phyloP scores from a whole-genome alignment of 106 monocot genomes.

The Dactylorhiza incarnata region DNA sequence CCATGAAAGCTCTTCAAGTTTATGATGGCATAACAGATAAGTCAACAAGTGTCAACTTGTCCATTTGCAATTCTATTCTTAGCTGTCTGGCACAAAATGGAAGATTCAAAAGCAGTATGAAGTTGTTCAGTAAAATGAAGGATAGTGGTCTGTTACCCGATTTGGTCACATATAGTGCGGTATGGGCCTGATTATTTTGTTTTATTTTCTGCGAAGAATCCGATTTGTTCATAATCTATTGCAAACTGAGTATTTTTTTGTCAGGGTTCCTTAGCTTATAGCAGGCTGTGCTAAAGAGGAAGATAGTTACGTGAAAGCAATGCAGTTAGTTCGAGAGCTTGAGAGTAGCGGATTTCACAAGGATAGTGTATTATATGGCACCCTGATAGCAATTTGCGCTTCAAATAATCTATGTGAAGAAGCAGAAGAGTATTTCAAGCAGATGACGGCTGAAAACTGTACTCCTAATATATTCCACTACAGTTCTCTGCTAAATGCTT shows the following conservation, averaged over 20 bases:
- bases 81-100: conserved; percentile 76
- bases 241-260: conserved; percentile 3
- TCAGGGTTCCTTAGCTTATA: conserved; percentile 48
- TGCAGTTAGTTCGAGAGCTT: conserved; percentile 64
- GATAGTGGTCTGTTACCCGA: conserved; percentile 64
- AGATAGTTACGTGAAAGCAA: conserved; percentile 67
- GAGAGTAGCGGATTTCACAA: conserved; percentile 44
- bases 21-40: conserved; percentile 62
- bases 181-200: conserved; percentile 26
- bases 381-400: conserved; percentile 78
- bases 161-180: conserved; percentile 86
- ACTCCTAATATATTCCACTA: conserved; percentile 79
- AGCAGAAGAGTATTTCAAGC: conserved; percentile 71
- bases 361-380: conserved; percentile 89
- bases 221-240: background rate
- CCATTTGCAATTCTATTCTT: conserved; percentile 79
- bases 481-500: conserved; percentile 89
- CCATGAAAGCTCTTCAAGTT: conserved; percentile 52
- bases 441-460: conserved; percentile 70
- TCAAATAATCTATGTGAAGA: conserved; percentile 68
- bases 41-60: conserved; percentile 40
- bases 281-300: conserved; percentile 61
- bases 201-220: background rate
- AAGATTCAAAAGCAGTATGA: conserved; percentile 54
- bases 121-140: conserved; percentile 86